These are phyloP conservation scores for Fusarium brachygibbosum DNA, from an alignment of 2,329 filamentous ascomycete genomes.

Conservation along the genomic window DNA sequence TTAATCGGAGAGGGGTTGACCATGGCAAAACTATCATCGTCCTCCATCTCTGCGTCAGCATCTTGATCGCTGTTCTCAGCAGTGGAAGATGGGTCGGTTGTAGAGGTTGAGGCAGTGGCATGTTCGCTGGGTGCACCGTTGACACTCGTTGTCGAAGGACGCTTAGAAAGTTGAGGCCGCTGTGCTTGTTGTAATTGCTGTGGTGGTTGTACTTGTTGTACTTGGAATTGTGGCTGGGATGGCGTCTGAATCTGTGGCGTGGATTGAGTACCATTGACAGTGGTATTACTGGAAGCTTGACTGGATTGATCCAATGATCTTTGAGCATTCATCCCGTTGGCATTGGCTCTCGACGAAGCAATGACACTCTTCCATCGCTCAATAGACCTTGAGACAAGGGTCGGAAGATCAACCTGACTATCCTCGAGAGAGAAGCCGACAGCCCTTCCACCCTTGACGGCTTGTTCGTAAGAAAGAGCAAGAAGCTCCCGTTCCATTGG, in stretches of 20 bases:
- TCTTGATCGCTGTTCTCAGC: slow-evolving; percentile 64
- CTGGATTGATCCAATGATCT: slow-evolving; percentile 59
- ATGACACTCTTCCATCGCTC: slow-evolving; percentile 74
- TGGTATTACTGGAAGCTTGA: slow-evolving; percentile 36
- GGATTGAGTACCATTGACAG: slow-evolving; percentile 40
- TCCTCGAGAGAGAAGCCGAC: slow-evolving; percentile 66
- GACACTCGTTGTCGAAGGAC: slow-evolving; percentile 54
- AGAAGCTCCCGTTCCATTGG: slow-evolving; percentile 65
- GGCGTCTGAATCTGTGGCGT: slow-evolving; percentile 42
- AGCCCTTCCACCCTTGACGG: slow-evolving; percentile 55
- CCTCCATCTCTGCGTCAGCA: slow-evolving; percentile 68
- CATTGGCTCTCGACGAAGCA: slow-evolving; percentile 61
- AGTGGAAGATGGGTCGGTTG: slow-evolving; percentile 56
- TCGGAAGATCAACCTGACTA: slow-evolving; percentile 65
- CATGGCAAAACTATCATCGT: slow-evolving; percentile 68
- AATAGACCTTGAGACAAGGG: slow-evolving; percentile 67
- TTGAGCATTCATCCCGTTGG: slow-evolving; percentile 65
- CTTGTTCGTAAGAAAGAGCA: slow-evolving; percentile 61
- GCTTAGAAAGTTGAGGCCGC: slow-evolving; percentile 45
- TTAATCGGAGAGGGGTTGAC: slow-evolving; percentile 60
- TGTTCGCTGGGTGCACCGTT: slow-evolving; percentile 54
- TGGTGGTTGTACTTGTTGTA: slow-evolving; percentile 36
- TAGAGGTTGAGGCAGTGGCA: slow-evolving; percentile 50
- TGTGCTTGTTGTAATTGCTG: slow-evolving; percentile 32
- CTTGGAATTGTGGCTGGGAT: slow-evolving; percentile 36